Percentiles rank a stretch among this genome's conserved stretches.
Conservation (phyloP, 2,329 filamentous ascomycete species). For the Sporothrix protearum region DNA sequence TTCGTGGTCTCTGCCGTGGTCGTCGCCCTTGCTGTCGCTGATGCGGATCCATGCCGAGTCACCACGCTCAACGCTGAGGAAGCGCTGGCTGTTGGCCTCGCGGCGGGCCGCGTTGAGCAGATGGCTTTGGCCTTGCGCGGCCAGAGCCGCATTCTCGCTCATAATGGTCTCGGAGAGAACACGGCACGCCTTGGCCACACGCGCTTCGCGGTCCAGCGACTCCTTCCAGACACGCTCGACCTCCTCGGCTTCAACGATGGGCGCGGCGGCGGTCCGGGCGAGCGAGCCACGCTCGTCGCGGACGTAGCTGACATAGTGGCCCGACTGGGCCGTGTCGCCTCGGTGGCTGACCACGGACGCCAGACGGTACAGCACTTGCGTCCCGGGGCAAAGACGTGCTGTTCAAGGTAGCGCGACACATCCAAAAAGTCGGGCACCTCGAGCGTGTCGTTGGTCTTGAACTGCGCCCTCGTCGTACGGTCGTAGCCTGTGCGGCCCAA, state of each 20-base stretch:
- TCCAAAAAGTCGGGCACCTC: conserved; percentile 26
- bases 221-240: background rate
- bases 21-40: background rate
- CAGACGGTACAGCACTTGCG: conserved; percentile 26
- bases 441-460: conserved; percentile 15
- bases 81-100: background rate
- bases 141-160: background rate
- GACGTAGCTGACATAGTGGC: conserved; percentile 26
- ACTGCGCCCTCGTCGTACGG: accelerated
- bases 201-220: background rate
- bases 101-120: background rate
- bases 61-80: background rate
- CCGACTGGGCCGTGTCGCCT: background rate
- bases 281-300: background rate
- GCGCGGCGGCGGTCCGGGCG: background rate
- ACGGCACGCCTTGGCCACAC: background rate
- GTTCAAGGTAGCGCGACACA: conserved; percentile 26
- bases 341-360: conserved; percentile 24
- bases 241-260: background rate
- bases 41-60: conserved; percentile 21
- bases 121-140: background rate
- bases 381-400: conserved; percentile 20
- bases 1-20: conserved; percentile 1
- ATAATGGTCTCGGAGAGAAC: background rate
- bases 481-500: conserved; percentile 9